Conservation (phyloP, 1,139 yeast species). For the Hansenula lynferdii region DNA sequence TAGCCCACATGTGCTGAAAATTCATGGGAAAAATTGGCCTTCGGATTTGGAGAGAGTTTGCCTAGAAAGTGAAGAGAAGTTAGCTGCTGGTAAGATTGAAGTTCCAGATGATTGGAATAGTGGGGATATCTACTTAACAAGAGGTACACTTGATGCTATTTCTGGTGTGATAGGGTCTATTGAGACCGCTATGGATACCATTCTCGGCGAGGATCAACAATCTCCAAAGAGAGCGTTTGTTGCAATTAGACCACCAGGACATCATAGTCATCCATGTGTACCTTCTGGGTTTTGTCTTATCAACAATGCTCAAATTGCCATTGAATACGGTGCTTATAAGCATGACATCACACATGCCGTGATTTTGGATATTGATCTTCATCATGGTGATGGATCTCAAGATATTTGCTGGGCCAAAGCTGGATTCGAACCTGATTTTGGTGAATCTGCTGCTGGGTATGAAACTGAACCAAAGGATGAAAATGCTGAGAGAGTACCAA, state of each 20-base stretch:
- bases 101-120: slow-evolving; percentile 82
- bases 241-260: slow-evolving; percentile 82
- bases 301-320: slow-evolving; percentile 78
- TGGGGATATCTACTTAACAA: slow-evolving; percentile 75
- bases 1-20: slow-evolving; percentile 57
- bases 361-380: slow-evolving; percentile 77
- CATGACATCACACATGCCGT: slow-evolving; percentile 78
- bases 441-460: slow-evolving; percentile 16
- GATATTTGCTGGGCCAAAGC: slow-evolving; percentile 84
- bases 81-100: slow-evolving; percentile 55
- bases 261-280: slow-evolving; percentile 79
- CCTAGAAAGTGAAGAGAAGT: slow-evolving; percentile 49
- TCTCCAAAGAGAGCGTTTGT: slow-evolving; percentile 60
- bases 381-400: slow-evolving; percentile 92
- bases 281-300: slow-evolving; percentile 88
- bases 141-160: slow-evolving; percentile 64
- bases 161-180: slow-evolving; percentile 80
- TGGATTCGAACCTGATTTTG: slow-evolving; percentile 51
- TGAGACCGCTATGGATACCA: slow-evolving; percentile 65
- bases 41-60: slow-evolving; percentile 55
- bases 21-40: slow-evolving; percentile 82
- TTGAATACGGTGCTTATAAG: slow-evolving; percentile 67
- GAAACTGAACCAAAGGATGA: slow-evolving; percentile 36
- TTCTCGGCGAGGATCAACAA: slow-evolving; percentile 32
- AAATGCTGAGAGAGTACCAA: slow-evolving; percentile 49